Percentiles rank a stretch among this genome's conserved stretches.
Conservation (phyloP, 192 early-diverging fungal species). For the Geranomyces variabilis region DNA sequence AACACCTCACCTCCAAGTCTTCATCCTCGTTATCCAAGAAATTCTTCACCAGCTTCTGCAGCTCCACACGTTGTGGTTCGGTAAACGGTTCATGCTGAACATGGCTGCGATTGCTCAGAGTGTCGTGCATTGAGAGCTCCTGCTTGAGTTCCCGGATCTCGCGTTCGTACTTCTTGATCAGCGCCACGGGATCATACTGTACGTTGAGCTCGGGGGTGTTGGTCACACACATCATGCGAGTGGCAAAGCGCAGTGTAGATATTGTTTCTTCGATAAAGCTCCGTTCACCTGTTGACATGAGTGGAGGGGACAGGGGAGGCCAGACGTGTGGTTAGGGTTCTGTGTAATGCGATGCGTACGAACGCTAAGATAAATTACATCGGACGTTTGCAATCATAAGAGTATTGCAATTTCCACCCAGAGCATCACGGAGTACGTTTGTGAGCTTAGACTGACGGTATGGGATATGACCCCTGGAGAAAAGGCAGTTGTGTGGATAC, state of each 20-base stretch:
- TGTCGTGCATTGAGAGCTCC: constrained; percentile 68
- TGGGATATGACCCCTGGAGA: constrained; percentile 59
- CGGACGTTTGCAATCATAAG: constrained; percentile 66
- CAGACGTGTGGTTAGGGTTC: too few relatives aligned
- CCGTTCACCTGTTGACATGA: constrained; percentile 36
- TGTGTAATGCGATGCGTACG: not conserved
- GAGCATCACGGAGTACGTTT: constrained; percentile 61
- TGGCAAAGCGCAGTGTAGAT: constrained; percentile 64
- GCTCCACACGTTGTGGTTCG: constrained; percentile 53
- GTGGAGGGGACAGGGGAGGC: too few relatives aligned
- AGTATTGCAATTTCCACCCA: constrained; percentile 68
- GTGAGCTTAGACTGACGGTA: constrained; percentile 67
- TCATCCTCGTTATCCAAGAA: constrained; percentile 58
- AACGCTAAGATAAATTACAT: constrained; percentile 36
- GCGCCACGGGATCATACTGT: constrained; percentile 63
- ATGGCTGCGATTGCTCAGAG: constrained; percentile 55
- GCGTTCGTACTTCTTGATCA: constrained; percentile 67
- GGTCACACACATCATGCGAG: constrained; percentile 68
- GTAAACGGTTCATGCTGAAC: constrained; percentile 62
- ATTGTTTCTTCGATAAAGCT: constrained; percentile 69
- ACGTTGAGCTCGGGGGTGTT: constrained; percentile 60
- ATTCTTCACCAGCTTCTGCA: constrained; percentile 49
- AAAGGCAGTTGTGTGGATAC: not conserved
- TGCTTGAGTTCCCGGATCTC: constrained; percentile 66
- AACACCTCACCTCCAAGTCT: constrained; percentile 51